These are phyloP conservation scores for Aleurites moluccanus DNA, from an alignment of 441 rosid genomes.

Conservation along the genomic window DNA sequence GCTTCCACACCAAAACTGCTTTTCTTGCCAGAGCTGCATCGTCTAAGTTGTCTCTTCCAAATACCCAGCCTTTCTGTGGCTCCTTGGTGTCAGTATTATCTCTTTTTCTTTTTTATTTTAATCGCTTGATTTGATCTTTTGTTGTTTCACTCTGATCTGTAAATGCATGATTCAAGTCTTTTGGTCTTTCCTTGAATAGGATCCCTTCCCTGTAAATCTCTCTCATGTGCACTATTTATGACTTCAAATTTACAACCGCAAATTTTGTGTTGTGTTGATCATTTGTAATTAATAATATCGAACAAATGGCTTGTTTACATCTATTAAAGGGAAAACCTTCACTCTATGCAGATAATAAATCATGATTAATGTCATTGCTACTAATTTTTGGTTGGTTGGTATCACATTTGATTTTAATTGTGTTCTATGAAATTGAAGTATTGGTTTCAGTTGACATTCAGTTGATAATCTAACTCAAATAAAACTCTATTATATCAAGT, in stretches of 20 bases:
- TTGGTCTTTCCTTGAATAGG: not conserved
- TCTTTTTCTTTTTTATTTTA: not conserved
- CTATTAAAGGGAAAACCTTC: no score
- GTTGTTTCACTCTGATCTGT: not conserved
- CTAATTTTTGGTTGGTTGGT: not conserved
- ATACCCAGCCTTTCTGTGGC: conserved; percentile 25
- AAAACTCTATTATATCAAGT: not conserved
- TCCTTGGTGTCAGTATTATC: conserved; percentile 55
- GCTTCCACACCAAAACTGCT: conserved; percentile 25
- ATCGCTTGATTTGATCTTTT: not conserved
- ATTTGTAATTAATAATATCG: not conserved
- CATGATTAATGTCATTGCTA: not conserved
- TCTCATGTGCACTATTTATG: not conserved
- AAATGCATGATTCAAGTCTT: not conserved
- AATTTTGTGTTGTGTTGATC: not conserved
- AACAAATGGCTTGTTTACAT: no score
- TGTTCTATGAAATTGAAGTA: no score
- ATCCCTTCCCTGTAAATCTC: not conserved
- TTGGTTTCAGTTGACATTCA: not conserved
- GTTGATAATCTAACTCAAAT: not conserved
- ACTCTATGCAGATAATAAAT: no score
- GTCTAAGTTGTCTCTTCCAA: conserved; percentile 44
- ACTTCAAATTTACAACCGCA: not conserved
- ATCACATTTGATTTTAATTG: no score
- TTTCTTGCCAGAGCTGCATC: conserved; percentile 42